Base-by-base conservation (phyloP, 768 basidiomycete genomes). In the Amanita muscaria region DNA sequence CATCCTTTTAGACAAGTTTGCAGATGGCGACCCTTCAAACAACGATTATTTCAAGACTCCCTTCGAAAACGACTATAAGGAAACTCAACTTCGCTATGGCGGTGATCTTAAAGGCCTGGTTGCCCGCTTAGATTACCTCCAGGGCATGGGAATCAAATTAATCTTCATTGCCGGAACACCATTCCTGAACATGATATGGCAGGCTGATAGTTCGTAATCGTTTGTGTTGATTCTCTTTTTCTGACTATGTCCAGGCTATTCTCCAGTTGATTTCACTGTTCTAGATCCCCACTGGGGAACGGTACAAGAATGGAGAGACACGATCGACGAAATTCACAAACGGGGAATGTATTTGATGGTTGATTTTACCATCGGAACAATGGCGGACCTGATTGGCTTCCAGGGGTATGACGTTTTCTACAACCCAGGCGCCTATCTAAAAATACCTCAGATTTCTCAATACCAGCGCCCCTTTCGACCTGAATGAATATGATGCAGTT, bases 121-220 rank as follows among this genome's bases (percentile, higher is more conserved):
- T 35, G 60, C 76, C 16, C 80, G 74, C 46, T 68, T 96, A 49
- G 92, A 96, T 63, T 96, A 96, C 60, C 69, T 96, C 14, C 70
- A 88, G 35, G 88, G 87, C 50, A 92, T 93, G 88, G 92, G 92
- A 51, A 64, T 90, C 49, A 69, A 70, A 53, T 73, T 80, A 41
- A 79, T 96, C 54, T 96, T 89, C 66, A 85, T 94, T 59, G 89
- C 92, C 18, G 92, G 92, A 42, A 96, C 92, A 1, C 79, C 83
- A 42, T 96, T 90, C 63, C 49, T 96, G 49, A 94, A 94, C 73
- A 92, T 92, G 91, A 64, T 89, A n/a, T 94, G 91, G 91, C 84
- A 92, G 58, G 85, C 89, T 3, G 91, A 94, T 74, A 90, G 91
- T 92, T 43, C 58, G 89, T 76, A 21, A n/a, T n/a, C n/a, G n/a